Conservation (phyloP, 1,139 yeast genomes). For the Hyphopichia buzzinii region DNA sequence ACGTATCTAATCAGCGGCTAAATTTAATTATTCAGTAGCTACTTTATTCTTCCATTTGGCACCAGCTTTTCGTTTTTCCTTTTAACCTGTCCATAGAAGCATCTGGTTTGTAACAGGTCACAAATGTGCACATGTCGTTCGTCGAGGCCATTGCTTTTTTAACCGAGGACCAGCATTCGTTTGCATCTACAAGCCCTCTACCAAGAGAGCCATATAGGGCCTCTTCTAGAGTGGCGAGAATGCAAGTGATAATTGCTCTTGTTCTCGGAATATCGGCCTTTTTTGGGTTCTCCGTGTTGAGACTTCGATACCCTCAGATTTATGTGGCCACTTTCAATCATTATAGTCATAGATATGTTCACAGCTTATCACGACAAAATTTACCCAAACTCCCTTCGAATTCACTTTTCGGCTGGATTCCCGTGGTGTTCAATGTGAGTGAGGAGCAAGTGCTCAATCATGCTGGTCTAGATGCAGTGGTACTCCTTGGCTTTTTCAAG, state of each 20-base stretch:
- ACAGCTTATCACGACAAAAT: conserved; percentile 41
- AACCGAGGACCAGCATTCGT: not conserved
- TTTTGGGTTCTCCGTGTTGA: conserved; percentile 58
- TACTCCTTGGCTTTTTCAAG: conserved; percentile 74
- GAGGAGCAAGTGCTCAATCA: conserved; percentile 80
- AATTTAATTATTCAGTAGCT: no score
- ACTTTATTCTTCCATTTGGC: no score
- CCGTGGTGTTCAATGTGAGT: conserved; percentile 57
- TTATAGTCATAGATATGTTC: conserved; percentile 41
- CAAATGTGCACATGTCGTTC: no score
- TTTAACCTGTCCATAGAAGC: no score
- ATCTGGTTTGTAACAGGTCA: no score
- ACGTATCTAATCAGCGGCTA: no score
- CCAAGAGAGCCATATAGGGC: conserved; percentile 2
- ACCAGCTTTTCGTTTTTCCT: no score
- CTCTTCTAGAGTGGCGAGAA: conserved; percentile 38
- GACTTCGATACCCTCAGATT: conserved; percentile 67
- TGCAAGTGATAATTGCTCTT: conserved; percentile 61
- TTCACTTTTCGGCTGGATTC: conserved; percentile 78
- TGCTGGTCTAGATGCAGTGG: conserved; percentile 94
- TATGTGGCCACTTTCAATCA: conserved; percentile 59
- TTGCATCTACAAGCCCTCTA: not conserved
- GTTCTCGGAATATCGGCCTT: conserved; percentile 65
- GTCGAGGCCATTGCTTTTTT: no score
- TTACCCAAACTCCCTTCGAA: conserved; percentile 36